Base-by-base conservation (phyloP, 352 stramenopile genomes). In the Globisporangium orthogonon region DNA sequence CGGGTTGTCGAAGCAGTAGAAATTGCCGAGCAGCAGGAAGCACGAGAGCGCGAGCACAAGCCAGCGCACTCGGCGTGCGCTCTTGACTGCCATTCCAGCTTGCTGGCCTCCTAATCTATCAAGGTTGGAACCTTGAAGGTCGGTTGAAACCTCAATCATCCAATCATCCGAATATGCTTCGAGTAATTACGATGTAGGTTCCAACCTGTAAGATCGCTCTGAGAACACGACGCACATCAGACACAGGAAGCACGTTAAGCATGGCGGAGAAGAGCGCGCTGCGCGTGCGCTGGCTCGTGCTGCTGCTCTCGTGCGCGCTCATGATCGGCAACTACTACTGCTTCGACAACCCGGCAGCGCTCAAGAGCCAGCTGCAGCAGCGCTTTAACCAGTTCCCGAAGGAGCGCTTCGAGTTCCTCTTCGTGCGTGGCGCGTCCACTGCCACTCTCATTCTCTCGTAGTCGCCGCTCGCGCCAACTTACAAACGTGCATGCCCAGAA, bases 301-400 rank as follows among this genome's bases (percentile, higher is more conserved):
- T 97, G 51, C 57, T 93, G 56, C 76, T 97, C 43, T 89, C 82
- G n/a, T 94, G 83, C 51, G 52, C 93, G 55, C 72, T 93, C 52
- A 94, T 95, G 82, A 87, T 96, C 59, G 84, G 87, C 63, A 94
- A 91, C 63, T 96, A 96, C 69, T 97, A 94, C 61, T 94, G 83
- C 78, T 96, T 93, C 58, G 89, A 96, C 69, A 94, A 94, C 60
- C 87, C 89, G 0, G 78, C 84, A 54, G 86, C 87, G 48, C 78
- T 96, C 54, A 91, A 96, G 63, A 90, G 74, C 51, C 81, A 93
- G 56, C 71, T 96, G 56, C 81, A 94, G 65, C 83, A 94, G 67
- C 85, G 78, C 60, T 94, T 95, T 53, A 87, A 61, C 54, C 66
- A 79, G 54, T 78, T 79, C 61, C 72, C 82, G 11, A 87, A 90